Percentiles rank a stretch among this genome's conserved stretches.
phyloP scores from a whole-genome alignment of 441 rosid genomes.

The Iberis amara region DNA sequence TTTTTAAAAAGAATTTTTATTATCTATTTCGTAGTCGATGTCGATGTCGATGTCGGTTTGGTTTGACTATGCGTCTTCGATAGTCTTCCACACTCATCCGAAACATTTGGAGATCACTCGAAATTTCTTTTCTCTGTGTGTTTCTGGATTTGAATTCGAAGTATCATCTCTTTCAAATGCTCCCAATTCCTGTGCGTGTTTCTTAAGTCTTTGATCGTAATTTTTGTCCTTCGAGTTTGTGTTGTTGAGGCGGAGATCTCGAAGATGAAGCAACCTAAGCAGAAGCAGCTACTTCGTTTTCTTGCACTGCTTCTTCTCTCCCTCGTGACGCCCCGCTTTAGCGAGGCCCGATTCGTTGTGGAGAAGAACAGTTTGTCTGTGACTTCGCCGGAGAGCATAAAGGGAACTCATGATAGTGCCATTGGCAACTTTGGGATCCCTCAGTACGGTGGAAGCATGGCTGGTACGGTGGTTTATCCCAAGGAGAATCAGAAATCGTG shows the following conservation, averaged over 20 bases:
- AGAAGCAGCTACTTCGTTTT: constrained; percentile 34
- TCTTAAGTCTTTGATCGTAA: too few species aligned
- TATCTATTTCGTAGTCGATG: too few species aligned
- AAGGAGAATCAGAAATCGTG: constrained; percentile 78
- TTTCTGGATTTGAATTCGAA: too few species aligned
- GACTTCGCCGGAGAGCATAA: constrained; percentile 85
- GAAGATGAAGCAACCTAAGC: constrained; percentile 26
- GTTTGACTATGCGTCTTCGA: too few species aligned
- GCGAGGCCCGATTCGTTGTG: constrained; percentile 70
- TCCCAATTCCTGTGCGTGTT: too few species aligned
- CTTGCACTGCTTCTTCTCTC: constrained; percentile 30
- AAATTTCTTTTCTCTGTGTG: too few species aligned
- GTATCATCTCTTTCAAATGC: too few species aligned
- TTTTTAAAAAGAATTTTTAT: too few species aligned
- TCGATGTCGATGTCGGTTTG: too few species aligned
- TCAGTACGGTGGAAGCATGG: constrained; percentile 98
- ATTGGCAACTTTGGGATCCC: constrained; percentile 99
- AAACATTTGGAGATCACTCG: too few species aligned
- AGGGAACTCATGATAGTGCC: constrained; percentile 81
- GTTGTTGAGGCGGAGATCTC: constrained; percentile 29
- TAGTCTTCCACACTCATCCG: too few species aligned
- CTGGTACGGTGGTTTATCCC: constrained; percentile 75
- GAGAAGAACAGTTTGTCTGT: constrained; percentile 93
- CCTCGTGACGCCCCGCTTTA: constrained; percentile 4
- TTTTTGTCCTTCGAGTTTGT: too few species aligned